phyloP scores from a whole-genome alignment of 2,329 filamentous ascomycete genomes.

The Stagonosporopsis cucurbitacearum region DNA sequence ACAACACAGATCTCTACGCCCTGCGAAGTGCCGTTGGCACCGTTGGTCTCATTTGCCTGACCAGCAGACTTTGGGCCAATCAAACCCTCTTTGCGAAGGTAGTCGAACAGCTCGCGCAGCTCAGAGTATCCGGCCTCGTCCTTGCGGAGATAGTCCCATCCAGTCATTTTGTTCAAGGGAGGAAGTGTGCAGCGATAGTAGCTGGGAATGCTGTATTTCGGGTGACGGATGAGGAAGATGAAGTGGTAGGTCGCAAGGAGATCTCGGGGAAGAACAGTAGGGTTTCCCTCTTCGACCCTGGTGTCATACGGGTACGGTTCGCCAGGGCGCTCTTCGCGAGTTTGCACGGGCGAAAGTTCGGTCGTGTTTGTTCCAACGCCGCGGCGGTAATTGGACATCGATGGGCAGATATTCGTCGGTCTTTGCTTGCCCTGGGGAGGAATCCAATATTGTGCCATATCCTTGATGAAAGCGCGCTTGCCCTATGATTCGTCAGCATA shows the following conservation, averaged over 20 bases:
- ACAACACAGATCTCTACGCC: constrained; percentile 78
- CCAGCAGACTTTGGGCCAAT: constrained; percentile 72
- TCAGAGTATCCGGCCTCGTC: constrained; percentile 90
- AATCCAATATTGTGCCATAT: constrained; percentile 92
- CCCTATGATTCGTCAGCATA: constrained; percentile 60
- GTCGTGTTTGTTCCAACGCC: constrained; percentile 63
- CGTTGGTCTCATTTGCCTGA: constrained; percentile 42
- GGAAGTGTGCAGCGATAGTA: constrained; percentile 95
- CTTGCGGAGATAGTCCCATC: constrained; percentile 86
- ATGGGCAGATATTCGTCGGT: constrained; percentile 75
- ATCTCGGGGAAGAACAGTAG: constrained; percentile 79
- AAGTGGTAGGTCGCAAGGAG: constrained; percentile 85
- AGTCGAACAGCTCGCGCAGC: constrained; percentile 86
- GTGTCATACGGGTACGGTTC: constrained; percentile 66
- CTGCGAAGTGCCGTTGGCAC: constrained; percentile 41
- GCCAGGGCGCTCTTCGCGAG: constrained; percentile 30
- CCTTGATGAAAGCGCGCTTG: constrained; percentile 96
- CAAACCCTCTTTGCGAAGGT: constrained; percentile 70
- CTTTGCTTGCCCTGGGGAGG: constrained; percentile 68
- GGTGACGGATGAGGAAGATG: constrained; percentile 95
- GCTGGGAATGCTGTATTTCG: constrained; percentile 87
- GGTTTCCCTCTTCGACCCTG: constrained; percentile 72
- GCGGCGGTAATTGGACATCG: constrained; percentile 66
- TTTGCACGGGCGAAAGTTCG: constrained; percentile 44
- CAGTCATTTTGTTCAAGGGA: constrained; percentile 80